Evolutionary conservation across 2,329 filamentous ascomycete genomes (phyloP).

Genomic region (Fusarium sp.): DNA sequence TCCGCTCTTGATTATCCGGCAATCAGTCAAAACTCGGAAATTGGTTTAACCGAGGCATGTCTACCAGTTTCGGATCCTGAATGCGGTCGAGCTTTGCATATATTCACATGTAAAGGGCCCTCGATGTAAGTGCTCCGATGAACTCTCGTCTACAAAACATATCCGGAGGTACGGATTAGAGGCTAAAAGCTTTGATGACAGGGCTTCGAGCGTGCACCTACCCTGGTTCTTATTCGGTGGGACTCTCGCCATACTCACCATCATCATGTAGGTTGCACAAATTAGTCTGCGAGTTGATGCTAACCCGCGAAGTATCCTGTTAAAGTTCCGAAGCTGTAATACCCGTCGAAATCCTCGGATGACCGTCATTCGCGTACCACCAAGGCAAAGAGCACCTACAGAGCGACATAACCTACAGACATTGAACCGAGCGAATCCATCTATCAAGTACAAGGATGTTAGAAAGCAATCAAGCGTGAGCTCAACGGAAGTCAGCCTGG

Average conservation of each 20-base stretch:
- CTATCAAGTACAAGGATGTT: background rate
- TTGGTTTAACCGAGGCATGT: background rate
- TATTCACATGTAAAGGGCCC: background rate
- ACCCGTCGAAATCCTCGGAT: background rate
- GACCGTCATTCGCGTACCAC: background rate
- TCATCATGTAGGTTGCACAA: background rate
- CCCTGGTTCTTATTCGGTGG: slow-evolving; percentile 20
- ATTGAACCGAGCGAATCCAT: background rate
- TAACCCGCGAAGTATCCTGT: background rate
- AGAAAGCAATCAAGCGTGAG: background rate
- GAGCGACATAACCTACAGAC: background rate
- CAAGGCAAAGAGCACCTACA: background rate
- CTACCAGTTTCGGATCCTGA: background rate
- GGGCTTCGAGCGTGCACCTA: slow-evolving; percentile 5
- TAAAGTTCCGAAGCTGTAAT: background rate
- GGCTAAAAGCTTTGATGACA: background rate
- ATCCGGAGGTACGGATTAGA: too few relatives aligned
- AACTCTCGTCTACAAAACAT: background rate
- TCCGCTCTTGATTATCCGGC: background rate
- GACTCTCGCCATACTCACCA: background rate
- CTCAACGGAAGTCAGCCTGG: background rate
- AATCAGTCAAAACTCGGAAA: background rate
- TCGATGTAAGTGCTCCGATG: background rate
- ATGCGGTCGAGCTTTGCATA: background rate
- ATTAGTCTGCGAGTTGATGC: background rate